Base-by-base conservation (phyloP, 2,329 filamentous ascomycete species). In the Cryphonectria japonica region DNA sequence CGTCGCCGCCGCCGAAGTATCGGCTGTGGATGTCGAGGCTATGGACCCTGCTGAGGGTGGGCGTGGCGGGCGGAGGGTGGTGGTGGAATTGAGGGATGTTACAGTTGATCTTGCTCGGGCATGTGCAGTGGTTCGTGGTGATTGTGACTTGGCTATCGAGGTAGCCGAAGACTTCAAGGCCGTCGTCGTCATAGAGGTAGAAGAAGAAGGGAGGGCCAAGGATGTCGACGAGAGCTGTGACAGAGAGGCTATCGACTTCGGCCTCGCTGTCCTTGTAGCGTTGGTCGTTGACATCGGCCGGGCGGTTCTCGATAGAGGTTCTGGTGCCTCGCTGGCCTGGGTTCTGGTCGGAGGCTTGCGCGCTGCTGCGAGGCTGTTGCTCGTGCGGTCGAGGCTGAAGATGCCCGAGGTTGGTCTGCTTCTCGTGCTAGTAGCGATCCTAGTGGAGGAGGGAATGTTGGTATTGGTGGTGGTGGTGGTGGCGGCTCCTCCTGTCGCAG, bases 61-160 rank as follows among this genome's bases (percentile, higher is more conserved):
- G 16, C 75, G 74, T n/a, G 80, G 75, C 5, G 83, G 83, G 2
- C 81, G 81, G 16, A 84, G 78, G 22, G 79, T 80, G 0, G 82
- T 83, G 4, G 79, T 78, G 41, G 79, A 67, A 16, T 79, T 80
- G 19, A 84, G 79, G 6, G 78, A 73, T 1, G 82, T 83, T 5
- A 80, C 80, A 5, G 80, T 81, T n/a, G 82, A 83, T 74, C 79
- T 82, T n/a, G 82, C 79, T 64, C 83, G 79, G 13, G 77, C 63
- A 72, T 84, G 83, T 22, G 77, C 77, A 14, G 69, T 32, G 3
- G 70, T 46, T 32, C 76, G 69, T 46, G 68, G 74, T 61, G 61
- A 62, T 34, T 66, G 63, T 52, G 46, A 43, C 43, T 50, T 66
- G 14, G 37, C 37, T 11, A 66, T 68, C 7, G 73, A 62, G 32